Conservation (phyloP, 2,329 filamentous ascomycete genomes). For the Botrytis aclada region DNA sequence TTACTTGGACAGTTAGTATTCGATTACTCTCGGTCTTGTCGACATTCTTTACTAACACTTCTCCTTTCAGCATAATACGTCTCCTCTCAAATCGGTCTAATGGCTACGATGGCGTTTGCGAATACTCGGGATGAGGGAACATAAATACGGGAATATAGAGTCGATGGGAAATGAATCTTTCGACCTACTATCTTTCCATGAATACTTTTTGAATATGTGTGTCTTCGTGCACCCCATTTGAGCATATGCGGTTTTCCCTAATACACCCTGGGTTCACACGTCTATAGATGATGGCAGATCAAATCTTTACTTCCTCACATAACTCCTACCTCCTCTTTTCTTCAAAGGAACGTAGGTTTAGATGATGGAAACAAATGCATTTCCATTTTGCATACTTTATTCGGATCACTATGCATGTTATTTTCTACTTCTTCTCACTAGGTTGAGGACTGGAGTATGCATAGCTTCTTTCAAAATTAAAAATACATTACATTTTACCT, state of each 20-base stretch:
- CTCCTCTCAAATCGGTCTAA: not conserved
- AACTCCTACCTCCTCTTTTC: slow-evolving; percentile 28
- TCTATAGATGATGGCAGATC: slow-evolving; percentile 40
- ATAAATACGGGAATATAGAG: slow-evolving; percentile 1
- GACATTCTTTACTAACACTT: slow-evolving; percentile 7
- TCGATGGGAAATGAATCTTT: slow-evolving; percentile 15
- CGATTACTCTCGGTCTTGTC: not conserved
- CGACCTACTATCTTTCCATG: slow-evolving; percentile 14
- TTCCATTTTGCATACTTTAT: not conserved
- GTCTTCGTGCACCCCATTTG: slow-evolving; percentile 32
- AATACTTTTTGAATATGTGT: slow-evolving; percentile 2
- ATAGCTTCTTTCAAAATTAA: not conserved
- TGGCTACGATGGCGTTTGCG: not conserved
- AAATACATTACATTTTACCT: not conserved
- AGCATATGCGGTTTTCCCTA: slow-evolving; percentile 40
- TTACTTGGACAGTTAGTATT: slow-evolving; percentile 59
- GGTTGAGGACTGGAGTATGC: not conserved
- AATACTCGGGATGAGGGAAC: not conserved
- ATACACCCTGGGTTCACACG: slow-evolving; percentile 35
- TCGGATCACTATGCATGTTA: not conserved
- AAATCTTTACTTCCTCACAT: slow-evolving; percentile 30
- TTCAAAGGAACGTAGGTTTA: slow-evolving; percentile 28
- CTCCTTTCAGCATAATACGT: not conserved
- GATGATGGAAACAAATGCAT: slow-evolving; percentile 24
- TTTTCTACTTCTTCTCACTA: not conserved